Evolutionary conservation across 2,329 filamentous ascomycete genomes (phyloP), one percentile per base, ranked within the genome.

Genomic region (Ploettnerulaceae sp.): DNA sequence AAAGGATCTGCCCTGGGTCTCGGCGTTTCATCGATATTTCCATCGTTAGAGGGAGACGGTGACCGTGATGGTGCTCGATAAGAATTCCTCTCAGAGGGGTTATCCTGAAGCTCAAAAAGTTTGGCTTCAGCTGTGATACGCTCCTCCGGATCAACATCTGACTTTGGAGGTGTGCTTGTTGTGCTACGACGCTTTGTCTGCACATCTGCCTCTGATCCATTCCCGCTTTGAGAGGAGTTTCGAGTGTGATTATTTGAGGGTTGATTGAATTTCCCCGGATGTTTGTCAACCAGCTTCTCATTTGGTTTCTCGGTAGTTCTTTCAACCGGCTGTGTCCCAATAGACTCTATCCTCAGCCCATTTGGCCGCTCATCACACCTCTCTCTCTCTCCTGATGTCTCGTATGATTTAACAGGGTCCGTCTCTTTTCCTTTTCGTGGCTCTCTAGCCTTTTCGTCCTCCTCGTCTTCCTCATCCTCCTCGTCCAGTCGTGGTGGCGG

Each of bases 81-180:
- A 15, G 53, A 55, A 29, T 54, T 51, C 33, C 36, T 52, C 24
- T 59, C 55, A 7, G 59, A 56, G 17, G 53, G 56, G 24, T 49
- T 50, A 36, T 63, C 57, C 40, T 49, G 54, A 9, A 58, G 52
- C 14, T 62, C 57, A 42, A 59, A 61, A 4, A 59, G 48, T 35
- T 45, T 51, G 20, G 53, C 53, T 44, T 61, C 59, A 32, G 53
- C 50, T 15, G 52, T 45, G 38, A 59, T 61, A 11, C 55, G 53
- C 33, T 61, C 57, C 39, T 60, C 57, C 7, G 56, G 57, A 48
- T 59, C 49, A 17, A 49, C 44, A 32, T 61, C 59, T 24, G 53
- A 58, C 29, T 57, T 59, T 32, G 47, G 43, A 8, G 49, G 31
- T 5, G n/a, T 55, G 15, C 31, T 51, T 43, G 37, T 33, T 29